A percentile compares a stretch with the other conserved stretches of the same genome.
Evolutionary conservation across 371 early-diverging fungal species (phyloP).

Genomic region (Actinomortierella ambigua): DNA sequence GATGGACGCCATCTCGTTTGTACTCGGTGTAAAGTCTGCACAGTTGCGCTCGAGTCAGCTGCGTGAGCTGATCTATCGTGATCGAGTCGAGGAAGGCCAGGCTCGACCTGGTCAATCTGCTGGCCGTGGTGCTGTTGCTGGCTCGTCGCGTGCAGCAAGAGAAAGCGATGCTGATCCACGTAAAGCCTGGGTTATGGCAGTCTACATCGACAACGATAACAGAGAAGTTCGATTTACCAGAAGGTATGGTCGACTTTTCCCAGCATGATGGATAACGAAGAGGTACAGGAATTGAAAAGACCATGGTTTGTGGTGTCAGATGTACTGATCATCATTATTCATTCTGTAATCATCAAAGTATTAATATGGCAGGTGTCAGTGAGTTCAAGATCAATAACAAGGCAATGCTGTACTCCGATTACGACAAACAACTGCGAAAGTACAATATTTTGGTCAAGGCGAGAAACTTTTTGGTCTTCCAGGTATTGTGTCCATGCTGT

Average conservation of each 20-base stretch:
- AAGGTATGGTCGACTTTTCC: slow-evolving; percentile 28
- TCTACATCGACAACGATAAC: slow-evolving; percentile 68
- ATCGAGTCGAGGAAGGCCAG: slow-evolving; percentile 37
- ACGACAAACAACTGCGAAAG: slow-evolving; percentile 79
- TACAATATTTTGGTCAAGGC: slow-evolving; percentile 95
- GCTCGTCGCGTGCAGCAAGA: slow-evolving; percentile 6
- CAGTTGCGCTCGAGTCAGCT: slow-evolving; percentile 89
- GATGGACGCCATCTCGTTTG: slow-evolving; percentile 99
- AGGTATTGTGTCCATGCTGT: slow-evolving; percentile 53
- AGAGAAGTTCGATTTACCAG: slow-evolving; percentile 66
- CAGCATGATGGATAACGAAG: not conserved
- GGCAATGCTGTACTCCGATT: slow-evolving; percentile 71
- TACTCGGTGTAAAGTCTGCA: slow-evolving; percentile 89
- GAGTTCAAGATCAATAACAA: slow-evolving; percentile 90
- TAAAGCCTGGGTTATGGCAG: slow-evolving; percentile 78
- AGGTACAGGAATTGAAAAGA: too few species aligned
- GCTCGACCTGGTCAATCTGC: not conserved
- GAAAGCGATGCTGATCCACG: slow-evolving; percentile 54
- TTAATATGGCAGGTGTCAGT: slow-evolving; percentile 75
- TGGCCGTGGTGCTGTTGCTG: slow-evolving; percentile 12
- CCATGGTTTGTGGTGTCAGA: too few species aligned
- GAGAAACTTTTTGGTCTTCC: slow-evolving; percentile 98
- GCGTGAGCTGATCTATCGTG: slow-evolving; percentile 91
- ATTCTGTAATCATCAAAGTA: slow-evolving; percentile 44
- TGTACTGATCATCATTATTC: not conserved